Base-by-base conservation (phyloP, 495 filamentous ascomycete genomes). In the Aspergillus nanangensis region DNA sequence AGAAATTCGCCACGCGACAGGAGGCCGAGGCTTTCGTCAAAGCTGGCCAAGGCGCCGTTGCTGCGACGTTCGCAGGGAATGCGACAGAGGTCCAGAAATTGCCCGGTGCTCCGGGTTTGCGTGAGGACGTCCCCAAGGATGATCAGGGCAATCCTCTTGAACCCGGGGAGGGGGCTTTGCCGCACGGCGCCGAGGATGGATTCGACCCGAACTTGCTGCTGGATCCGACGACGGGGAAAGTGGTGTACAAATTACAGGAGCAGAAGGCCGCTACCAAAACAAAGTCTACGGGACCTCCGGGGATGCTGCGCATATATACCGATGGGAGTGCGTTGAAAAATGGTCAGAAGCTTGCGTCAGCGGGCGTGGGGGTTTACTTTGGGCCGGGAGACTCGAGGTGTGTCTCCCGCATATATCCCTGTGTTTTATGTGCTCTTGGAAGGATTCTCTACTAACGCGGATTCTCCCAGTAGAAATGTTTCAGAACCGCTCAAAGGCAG, bases 301-400 rank as follows among this genome's bases (percentile, higher is more conserved):
- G 78, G 5, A 74, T 86, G 45, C 58, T 90, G 29, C 65, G 80
- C 25, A 87, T 96, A 40, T 95, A 89, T 65, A 97, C 93, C 1
- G 93, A 98, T 62, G 93, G 93, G 9, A 93, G 87, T 48, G 76
- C 80, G 50, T 71, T 84, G 19, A 76, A 80, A 36, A 97, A 98
- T 67, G 93, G 93, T 10, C 75, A 74, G 40, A 54, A 65, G 1
- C 75, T 81, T 5, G 87, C 93, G 22, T 69, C 74, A 4, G 92
- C 87, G 4, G 93, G 93, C 3, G 78, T 96, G 8, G 93, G 93
- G 1, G 91, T 96, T 23, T 96, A 73, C 46, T 96, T 96, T 65
- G 88, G 88, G 5, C 71, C 72, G n/a, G 67, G 64, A 1, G 87
- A 95, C 62, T 48, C 66, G 41, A 80, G 86, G 88, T 91, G 69